Base-by-base conservation (phyloP, 2,329 filamentous ascomycete genomes). In the Aureobasidium sp. region DNA sequence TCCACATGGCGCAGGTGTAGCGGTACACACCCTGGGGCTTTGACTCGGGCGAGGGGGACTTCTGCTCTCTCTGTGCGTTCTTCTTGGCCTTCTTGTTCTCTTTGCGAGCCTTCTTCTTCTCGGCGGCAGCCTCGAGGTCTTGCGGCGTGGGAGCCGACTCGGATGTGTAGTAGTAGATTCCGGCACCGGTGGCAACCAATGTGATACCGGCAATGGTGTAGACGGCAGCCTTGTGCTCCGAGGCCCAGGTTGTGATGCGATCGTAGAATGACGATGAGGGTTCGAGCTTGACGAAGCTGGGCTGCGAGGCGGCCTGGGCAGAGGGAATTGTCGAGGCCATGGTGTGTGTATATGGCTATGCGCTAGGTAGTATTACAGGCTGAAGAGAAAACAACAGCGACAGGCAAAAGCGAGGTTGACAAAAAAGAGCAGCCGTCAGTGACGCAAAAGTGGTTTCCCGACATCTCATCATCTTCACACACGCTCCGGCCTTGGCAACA, bases 161-260 rank as follows among this genome's bases (percentile, higher is more conserved):
- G 60, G 80, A 78, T 68, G 96, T 81, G 76, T 97, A 97, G 81
- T 97, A 99, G 72, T 96, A 88, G 47, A 90, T 90, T 68, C 94
- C 93, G 37, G 92, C 93, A 64, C 90, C 90, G 15, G 91, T 94
- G 62, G 96, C 89, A 47, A 97, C 91, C 52, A 96, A 84, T 60
- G 93, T 93, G 64, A 96, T 89, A 71, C 94, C 94, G 61, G 93
- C 94, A 77, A 97, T 90, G 68, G 94, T 97, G 77, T 97, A 99
- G 66, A 96, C 92, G 60, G 93, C 83, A 52, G 90, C 89, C 80
- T 97, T 97, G 79, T 99, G 92, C 74, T 97, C 93, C 2, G 91
- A 90, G 15, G 89, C 91, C 93, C 94, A 99, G 72, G 81, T 87
- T 67, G 91, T 88, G 77, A 97, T 80, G 70, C 92, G 88, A 75